phyloP scores from a whole-genome alignment of 2,329 filamentous ascomycete species.

The Cadophora luteo-olivacea region DNA sequence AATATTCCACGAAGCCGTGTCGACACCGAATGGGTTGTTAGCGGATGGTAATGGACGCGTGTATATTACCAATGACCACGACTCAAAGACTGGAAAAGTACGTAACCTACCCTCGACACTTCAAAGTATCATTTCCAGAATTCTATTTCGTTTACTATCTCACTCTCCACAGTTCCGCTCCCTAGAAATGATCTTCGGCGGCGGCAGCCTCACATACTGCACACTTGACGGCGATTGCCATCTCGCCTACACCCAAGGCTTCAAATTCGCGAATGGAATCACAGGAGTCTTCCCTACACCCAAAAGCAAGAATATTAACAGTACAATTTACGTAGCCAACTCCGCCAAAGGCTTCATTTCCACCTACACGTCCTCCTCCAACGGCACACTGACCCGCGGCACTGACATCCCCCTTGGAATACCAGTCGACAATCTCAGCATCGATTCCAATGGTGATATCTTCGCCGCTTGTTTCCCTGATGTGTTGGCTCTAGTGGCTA shows the following conservation, averaged over 20 bases:
- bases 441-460: slow-evolving; percentile 44
- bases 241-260: slow-evolving; percentile 34
- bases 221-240: slow-evolving; percentile 26
- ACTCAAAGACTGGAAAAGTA: slow-evolving; percentile 32
- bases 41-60: slow-evolving; percentile 42
- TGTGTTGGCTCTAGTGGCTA: slow-evolving; percentile 32
- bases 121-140: background rate
- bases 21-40: slow-evolving; percentile 44
- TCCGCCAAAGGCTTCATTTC: slow-evolving; percentile 40
- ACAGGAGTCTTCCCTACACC: background rate
- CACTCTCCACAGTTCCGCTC: slow-evolving; percentile 23
- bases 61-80: slow-evolving; percentile 46
- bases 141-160: background rate
- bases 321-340: slow-evolving; percentile 42
- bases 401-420: slow-evolving; percentile 40
- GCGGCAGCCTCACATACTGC: slow-evolving; percentile 40
- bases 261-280: slow-evolving; percentile 45
- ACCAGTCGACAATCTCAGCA: slow-evolving; percentile 45
- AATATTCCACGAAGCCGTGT: slow-evolving; percentile 38
- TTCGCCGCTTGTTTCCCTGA: slow-evolving; percentile 44
- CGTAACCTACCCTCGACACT: background rate
- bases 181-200: slow-evolving; percentile 37
- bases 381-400: slow-evolving; percentile 15
- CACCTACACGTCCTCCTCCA: slow-evolving; percentile 25
- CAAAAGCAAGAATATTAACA: slow-evolving; percentile 18